These are phyloP conservation scores for Hypsizygus marmoreus DNA, from an alignment of 768 basidiomycete species.

Conservation along the genomic window DNA sequence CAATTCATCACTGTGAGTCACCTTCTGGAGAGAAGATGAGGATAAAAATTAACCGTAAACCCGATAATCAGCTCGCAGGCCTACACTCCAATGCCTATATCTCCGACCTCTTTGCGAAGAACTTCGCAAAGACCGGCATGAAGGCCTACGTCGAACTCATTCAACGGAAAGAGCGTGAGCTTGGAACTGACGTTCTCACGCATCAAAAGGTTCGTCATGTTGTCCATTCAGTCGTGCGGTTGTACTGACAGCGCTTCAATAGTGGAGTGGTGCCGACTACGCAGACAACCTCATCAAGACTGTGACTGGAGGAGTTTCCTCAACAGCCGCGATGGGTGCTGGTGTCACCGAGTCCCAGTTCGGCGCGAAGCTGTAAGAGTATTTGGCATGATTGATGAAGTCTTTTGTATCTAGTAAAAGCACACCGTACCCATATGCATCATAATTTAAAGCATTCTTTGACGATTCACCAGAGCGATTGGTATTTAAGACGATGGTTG, in stretches of 20 bases:
- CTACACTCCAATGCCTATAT: constrained; percentile 98
- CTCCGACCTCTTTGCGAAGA: constrained; percentile 86
- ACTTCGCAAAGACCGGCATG: constrained; percentile 95
- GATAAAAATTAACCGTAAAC: constrained; percentile 8
- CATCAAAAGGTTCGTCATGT: constrained; percentile 82
- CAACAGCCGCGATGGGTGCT: constrained; percentile 98
- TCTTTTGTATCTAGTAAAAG: constrained; percentile 6
- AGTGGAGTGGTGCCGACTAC: constrained; percentile 97
- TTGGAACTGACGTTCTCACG: constrained; percentile 94
- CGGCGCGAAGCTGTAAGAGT: constrained; percentile 36
- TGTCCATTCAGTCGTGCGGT: neutral
- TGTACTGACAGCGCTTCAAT: constrained; percentile 18
- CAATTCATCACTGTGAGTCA: constrained; percentile 92
- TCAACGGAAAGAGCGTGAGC: constrained; percentile 89
- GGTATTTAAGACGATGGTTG: neutral
- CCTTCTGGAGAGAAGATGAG: neutral
- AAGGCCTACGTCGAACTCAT: constrained; percentile 97
- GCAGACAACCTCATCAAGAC: constrained; percentile 92
- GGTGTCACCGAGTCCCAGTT: constrained; percentile 95
- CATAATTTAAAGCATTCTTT: no score
- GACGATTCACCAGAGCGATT: no score
- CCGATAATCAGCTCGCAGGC: constrained; percentile 84
- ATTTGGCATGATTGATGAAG: constrained; percentile 9
- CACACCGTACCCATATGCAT: neutral
- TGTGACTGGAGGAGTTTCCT: constrained; percentile 95